Evolutionary conservation across 2,329 filamentous ascomycete genomes (phyloP), one percentile per base, ranked within the genome.

Genomic region (Ophiocordyceps polyrhachis-furcata): DNA sequence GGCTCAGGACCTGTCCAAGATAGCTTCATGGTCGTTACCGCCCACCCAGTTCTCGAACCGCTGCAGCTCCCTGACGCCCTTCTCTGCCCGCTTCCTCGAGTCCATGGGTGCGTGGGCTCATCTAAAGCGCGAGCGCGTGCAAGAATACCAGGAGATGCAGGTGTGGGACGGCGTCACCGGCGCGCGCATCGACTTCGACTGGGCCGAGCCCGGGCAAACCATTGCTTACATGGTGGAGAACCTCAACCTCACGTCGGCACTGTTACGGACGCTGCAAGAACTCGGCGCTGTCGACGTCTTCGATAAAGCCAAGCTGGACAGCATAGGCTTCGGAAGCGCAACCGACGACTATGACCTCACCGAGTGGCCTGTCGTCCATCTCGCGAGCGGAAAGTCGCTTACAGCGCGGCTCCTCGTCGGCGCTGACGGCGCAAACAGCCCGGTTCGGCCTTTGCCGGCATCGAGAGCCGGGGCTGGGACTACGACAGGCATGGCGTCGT

Each of bases 191-290:
- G 82, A 85, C 52, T 98, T 98, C 61, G 83, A 91, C 63, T 83
- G 80, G 81, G 62, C 65, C 35, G 66, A 69, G 54, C 51, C 48
- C 58, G 65, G 66, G 56, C 73, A 69, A 48, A 83, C 78, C 1
- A 86, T 98, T 52, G 91, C 91, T 11, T 94, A 91, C 59, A 98
- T 98, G 89, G 84, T 80, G 40, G 93, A 98, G 68, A 98, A 96
- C 60, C 62, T 81, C 29, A 96, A 98, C 59, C 70, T 95, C 31
- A 87, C 85, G 2, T 80, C 80, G 0, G 86, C 78, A 1, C 69
- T 98, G 8, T 63, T 95, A 43, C 71, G 71, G 45, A 74, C 82
- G 14, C 70, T 95, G 32, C 69, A 80, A 11, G 74, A 83, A 51
- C 67, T 93, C 2, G 76, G 78, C 2, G 70, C 71, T 4, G 71